Conservation (phyloP, 306 rosid species). For the apple (Malus domestica) region ASM211411v1 NC_041794.1:11041501-11042000, state of each 20-base stretch:
- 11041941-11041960: not conserved
- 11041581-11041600: not conserved
- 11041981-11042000: not conserved
- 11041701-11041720: not conserved
- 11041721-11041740: not conserved
- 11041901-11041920: not conserved
- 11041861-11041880: not conserved
- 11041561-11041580: not conserved
- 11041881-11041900: not conserved
- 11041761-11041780: not conserved
- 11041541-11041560: not conserved
- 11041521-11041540: not conserved
- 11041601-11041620: not conserved
- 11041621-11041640: not conserved
- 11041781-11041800: not conserved
- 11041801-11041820: not conserved
- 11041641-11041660: not conserved
- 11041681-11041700: not conserved
- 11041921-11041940: not conserved
- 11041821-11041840: too few species aligned
- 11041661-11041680: not conserved
- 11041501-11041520: not conserved
- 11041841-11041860: too few species aligned
- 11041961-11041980: not conserved
- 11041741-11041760: not conserved